These are phyloP conservation scores for Daldinia bambusicola DNA, from an alignment of 495 filamentous ascomycete genomes.

Conservation along the genomic window DNA sequence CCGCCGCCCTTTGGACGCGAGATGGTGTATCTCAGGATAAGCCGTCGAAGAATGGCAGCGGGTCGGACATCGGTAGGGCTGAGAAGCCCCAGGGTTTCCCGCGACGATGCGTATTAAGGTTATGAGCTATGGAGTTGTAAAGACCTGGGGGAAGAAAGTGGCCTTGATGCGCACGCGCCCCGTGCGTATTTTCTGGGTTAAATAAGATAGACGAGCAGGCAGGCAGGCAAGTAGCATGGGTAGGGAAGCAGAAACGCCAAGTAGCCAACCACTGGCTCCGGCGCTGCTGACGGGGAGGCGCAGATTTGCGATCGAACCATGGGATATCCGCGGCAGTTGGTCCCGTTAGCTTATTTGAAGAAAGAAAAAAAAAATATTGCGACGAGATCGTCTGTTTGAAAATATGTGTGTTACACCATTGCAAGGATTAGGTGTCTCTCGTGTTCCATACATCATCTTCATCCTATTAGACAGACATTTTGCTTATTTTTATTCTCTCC, in stretches of 20 bases:
- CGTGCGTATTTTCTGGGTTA: conserved; percentile 26
- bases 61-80: conserved; percentile 39
- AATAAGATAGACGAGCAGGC: conserved; percentile 13
- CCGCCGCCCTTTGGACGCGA: conserved; percentile 5
- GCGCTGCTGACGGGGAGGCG: conserved; percentile 25
- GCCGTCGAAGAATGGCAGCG: conserved; percentile 25
- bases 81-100: conserved; percentile 32
- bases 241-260: conserved; percentile 14
- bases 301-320: conserved; percentile 40
- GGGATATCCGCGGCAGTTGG: conserved; percentile 29
- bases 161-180: conserved; percentile 36
- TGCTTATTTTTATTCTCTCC: conserved; percentile 3
- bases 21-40: conserved; percentile 23
- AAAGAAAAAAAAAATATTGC: background rate
- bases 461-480: too few species aligned
- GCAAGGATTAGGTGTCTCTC: background rate
- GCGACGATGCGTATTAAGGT: conserved; percentile 25
- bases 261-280: conserved; percentile 19
- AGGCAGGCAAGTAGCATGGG: too few species aligned
- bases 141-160: conserved; percentile 22
- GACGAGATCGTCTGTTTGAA: background rate
- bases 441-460: background rate
- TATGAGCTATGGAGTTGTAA: conserved; percentile 28
- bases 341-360: conserved; percentile 33
- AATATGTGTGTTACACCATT: background rate